Conservation (phyloP, 129 eudicot species). For the Silybum marianum region DNA sequence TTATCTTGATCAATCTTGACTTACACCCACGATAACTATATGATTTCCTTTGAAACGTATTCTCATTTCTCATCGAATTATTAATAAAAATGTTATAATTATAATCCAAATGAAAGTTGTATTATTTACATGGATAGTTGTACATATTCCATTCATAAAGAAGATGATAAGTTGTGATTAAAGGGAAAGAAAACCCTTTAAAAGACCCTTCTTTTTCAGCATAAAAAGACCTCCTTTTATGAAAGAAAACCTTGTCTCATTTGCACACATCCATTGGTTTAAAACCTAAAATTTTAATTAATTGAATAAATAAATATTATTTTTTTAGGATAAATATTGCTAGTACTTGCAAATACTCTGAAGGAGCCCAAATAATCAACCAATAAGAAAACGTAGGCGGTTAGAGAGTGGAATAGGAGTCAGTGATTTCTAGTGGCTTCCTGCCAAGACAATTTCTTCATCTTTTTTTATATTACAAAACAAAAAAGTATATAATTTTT, state of each 20-base stretch:
- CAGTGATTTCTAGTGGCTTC: conserved; percentile 76
- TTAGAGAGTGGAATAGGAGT: conserved; percentile 89
- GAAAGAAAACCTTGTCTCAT: conserved; percentile 43
- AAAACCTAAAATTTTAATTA: conserved; percentile 22
- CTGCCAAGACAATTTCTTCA: conserved; percentile 49
- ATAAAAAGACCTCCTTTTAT: conserved; percentile 20
- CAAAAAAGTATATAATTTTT: conserved; percentile 1
- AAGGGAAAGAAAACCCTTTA: conserved; percentile 26
- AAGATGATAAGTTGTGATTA: conserved; percentile 19
- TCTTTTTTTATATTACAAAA: conserved; percentile 9
- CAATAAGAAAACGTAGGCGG: conserved; percentile 84
- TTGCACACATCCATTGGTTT: conserved; percentile 31
- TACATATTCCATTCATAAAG: conserved; percentile 29
- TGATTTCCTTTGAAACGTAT: neutral
- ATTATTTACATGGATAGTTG: conserved; percentile 28
- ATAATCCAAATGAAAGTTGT: conserved; percentile 6
- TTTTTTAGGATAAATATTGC: neutral
- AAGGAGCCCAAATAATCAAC: conserved; percentile 44
- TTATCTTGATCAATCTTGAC: neutral
- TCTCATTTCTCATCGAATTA: too few relatives aligned
- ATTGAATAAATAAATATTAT: neutral
- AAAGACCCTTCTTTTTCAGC: conserved; percentile 19
- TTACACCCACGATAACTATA: too few relatives aligned
- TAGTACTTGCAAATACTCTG: conserved; percentile 34
- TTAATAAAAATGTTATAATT: neutral